Conservation (phyloP, 2,329 filamentous ascomycete species). For the Leptographium wingfieldii region DNA sequence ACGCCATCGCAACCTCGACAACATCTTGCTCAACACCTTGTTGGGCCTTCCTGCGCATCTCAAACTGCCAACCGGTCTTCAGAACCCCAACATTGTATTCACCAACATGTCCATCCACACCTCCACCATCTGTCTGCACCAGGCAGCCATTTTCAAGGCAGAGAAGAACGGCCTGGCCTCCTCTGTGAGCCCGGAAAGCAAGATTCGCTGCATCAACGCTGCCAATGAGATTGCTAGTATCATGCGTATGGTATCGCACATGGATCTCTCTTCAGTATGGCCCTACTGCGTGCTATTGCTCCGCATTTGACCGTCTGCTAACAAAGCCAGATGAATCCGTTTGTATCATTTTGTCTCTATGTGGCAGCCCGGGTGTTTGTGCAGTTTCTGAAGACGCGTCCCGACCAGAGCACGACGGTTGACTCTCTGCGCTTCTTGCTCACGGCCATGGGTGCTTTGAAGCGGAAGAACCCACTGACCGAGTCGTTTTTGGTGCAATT, state of each 20-base stretch:
- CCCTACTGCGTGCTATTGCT: not conserved
- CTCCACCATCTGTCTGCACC: slow-evolving; percentile 92
- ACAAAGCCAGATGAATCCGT: slow-evolving; percentile 68
- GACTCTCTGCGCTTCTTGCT: slow-evolving; percentile 85
- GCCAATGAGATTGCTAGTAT: slow-evolving; percentile 89
- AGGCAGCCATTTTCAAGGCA: slow-evolving; percentile 94
- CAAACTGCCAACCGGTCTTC: slow-evolving; percentile 63
- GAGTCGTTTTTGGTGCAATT: slow-evolving; percentile 91
- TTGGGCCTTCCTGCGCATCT: slow-evolving; percentile 70
- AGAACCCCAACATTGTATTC: slow-evolving; percentile 77
- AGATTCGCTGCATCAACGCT: slow-evolving; percentile 82
- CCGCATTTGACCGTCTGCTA: not conserved
- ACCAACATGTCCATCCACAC: slow-evolving; percentile 96
- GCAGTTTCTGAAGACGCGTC: slow-evolving; percentile 89
- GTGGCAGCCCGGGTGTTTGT: slow-evolving; percentile 93
- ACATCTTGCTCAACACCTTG: slow-evolving; percentile 76
- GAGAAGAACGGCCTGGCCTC: slow-evolving; percentile 73
- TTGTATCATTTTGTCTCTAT: slow-evolving; percentile 90
- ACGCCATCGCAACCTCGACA: slow-evolving; percentile 78
- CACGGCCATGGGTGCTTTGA: slow-evolving; percentile 79
- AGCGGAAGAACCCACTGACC: slow-evolving; percentile 76
- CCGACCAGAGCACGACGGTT: slow-evolving; percentile 64
- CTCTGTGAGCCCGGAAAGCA: slow-evolving; percentile 76
- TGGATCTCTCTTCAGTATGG: slow-evolving; percentile 70
- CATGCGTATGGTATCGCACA: slow-evolving; percentile 88